Conservation (phyloP, 1,284 basidiomycete genomes). For the Coniophora puteana region DNA sequence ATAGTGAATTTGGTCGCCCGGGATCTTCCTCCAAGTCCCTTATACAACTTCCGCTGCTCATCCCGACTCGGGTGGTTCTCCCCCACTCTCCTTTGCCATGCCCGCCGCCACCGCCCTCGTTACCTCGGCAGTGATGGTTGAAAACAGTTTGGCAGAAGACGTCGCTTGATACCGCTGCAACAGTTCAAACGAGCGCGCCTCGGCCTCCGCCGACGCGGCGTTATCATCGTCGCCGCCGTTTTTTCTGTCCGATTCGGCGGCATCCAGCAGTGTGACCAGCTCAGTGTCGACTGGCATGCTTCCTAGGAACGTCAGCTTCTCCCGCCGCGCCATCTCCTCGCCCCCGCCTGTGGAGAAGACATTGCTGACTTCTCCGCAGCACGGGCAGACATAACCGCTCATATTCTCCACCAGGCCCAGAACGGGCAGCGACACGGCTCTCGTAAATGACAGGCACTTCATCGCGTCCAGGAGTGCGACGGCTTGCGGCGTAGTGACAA, state of each 20-base stretch:
- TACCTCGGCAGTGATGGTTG: conserved; percentile 44
- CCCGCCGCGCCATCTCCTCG: conserved; percentile 76
- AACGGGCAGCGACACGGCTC: conserved; percentile 83
- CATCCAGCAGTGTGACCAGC: conserved; percentile 86
- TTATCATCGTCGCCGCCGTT: conserved; percentile 11
- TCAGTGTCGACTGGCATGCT: conserved; percentile 93
- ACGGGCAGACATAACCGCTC: conserved; percentile 98
- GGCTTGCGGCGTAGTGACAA: conserved; percentile 98
- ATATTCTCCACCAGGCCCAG: conserved; percentile 97
- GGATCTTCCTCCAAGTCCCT: neutral
- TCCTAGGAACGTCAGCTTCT: conserved; percentile 80
- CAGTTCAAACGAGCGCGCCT: conserved; percentile 38
- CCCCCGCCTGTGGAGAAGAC: conserved; percentile 96
- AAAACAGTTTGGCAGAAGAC: conserved; percentile 59
- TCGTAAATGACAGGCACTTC: conserved; percentile 95
- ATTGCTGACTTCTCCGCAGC: conserved; percentile 90
- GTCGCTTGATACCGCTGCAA: conserved; percentile 57
- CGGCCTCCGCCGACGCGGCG: conserved; percentile 16
- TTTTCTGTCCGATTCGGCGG: conserved; percentile 37
- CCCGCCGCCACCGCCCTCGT: conserved; percentile 15
- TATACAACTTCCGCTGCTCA: no score
- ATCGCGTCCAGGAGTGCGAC: conserved; percentile 94
- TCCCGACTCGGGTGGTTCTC: no score
- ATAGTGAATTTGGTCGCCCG: no score
- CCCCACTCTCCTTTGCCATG: no score